A percentile compares a stretch with the other conserved stretches of the same genome.
These are phyloP conservation scores for Candida insectorum DNA, from an alignment of 805 yeast species.

Conservation along the genomic window DNA sequence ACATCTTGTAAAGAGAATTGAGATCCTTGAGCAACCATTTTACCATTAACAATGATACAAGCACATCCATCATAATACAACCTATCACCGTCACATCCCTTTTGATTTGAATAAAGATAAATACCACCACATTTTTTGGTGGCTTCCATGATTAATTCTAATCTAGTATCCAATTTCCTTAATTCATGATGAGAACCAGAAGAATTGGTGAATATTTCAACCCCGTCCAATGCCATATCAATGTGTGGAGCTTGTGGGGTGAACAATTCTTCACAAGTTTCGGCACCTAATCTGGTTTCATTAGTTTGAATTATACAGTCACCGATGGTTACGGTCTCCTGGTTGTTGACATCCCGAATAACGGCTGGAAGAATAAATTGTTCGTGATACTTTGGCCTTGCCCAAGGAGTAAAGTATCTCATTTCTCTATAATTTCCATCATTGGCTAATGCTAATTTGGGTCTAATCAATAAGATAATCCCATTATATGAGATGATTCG, in stretches of 20 bases:
- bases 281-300: conserved; percentile 93
- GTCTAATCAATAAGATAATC: conserved; percentile 78
- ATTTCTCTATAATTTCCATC: conserved; percentile 98
- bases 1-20: conserved; percentile 90
- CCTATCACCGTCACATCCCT: conserved; percentile 98
- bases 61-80: conserved; percentile 98
- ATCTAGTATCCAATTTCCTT: conserved; percentile 80
- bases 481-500: conserved; percentile 80
- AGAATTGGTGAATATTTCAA: conserved; percentile 94
- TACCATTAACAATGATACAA: conserved; percentile 86
- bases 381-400: conserved; percentile 72
- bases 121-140: conserved; percentile 96
- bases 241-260: conserved; percentile 97
- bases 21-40: conserved; percentile 86
- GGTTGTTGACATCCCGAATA: conserved; percentile 65
- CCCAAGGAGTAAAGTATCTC: conserved; percentile 97
- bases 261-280: conserved; percentile 96
- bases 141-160: conserved; percentile 85
- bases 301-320: conserved; percentile 83
- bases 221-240: conserved; percentile 88
- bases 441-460: conserved; percentile 89
- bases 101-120: conserved; percentile 89
- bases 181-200: conserved; percentile 98
- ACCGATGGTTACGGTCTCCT: conserved; percentile 71
- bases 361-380: conserved; percentile 66